Base-by-base conservation (phyloP, 208 protist species). In the Acanthamoeba healyi region DNA sequence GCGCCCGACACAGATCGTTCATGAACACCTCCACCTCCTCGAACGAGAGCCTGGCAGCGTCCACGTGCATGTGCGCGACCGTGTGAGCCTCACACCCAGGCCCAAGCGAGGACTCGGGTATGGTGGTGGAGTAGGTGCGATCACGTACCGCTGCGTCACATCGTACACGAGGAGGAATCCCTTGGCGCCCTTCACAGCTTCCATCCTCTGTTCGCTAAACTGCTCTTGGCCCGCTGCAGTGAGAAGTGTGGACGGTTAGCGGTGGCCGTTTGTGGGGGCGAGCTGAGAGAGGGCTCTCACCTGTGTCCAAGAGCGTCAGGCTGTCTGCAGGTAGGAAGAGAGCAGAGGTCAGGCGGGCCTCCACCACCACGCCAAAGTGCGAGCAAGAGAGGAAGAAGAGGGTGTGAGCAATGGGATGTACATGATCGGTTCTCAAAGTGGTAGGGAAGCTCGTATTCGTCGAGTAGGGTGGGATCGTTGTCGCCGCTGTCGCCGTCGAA, bases 111-210 rank as follows among this genome's bases (percentile, higher is more conserved):
- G 42, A 10, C 24, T 32, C 24, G 17, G 5, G 36, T 12, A 49
- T 38, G 15, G 29, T 34, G 49, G 15, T 19, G 24, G 24, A 7
- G 63, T 6, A 15, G 6, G 70, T 51, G 12, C 9, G 36, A 12
- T 6, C 2, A 32, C 10, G 9, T 87, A 70, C 82, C 29, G 49
- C 61, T 90, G 82, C 2, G 82, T 90, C 26, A 90, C 54, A 24
- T 90, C 82, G 38, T 49, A 90, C 0, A 90, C 82, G 54, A 90
- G 46, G 40, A 90, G 82, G 58, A 90, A 90, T 49, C 82, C 82
- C 3, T 90, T 49, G 32, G 84, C 84, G 17, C 32, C 32, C 12
- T 9, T 38, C 12, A 91, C 72, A 22, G 84, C 84, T 26, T 91
- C 84, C 6, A 34, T 29, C 46, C 84, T 29, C 6, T 29, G 26